These are phyloP conservation scores for Penicillium maclennaniae DNA, from an alignment of 495 filamentous ascomycete genomes.

Conservation along the genomic window DNA sequence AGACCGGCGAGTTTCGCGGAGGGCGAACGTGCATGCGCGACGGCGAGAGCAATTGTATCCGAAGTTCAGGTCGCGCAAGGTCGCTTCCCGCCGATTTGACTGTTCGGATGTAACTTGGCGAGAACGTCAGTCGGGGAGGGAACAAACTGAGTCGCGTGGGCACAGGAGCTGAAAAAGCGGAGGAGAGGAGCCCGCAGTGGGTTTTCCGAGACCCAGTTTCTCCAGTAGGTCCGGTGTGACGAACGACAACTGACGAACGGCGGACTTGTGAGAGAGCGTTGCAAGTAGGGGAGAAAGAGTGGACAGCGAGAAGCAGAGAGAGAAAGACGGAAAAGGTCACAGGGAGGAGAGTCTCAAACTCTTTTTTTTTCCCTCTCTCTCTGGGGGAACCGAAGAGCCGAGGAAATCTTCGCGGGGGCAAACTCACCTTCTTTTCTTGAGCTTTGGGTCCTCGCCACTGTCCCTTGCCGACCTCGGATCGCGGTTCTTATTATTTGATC, in stretches of 20 bases:
- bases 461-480: neutral
- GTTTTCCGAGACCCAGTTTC: conserved; percentile 3
- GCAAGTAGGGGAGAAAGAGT: too few species aligned
- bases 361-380: neutral
- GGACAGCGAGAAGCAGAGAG: too few species aligned
- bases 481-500: neutral
- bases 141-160: neutral
- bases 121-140: neutral
- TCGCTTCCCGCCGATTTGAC: conserved; percentile 4
- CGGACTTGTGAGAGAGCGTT: too few species aligned
- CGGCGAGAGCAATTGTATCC: neutral
- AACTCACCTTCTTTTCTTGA: neutral
- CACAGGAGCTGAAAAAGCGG: neutral
- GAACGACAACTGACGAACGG: too few species aligned
- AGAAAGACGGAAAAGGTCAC: too few species aligned
- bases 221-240: neutral
- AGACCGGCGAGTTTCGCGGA: neutral
- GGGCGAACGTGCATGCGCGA: neutral
- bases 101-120: conserved; percentile 10
- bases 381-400: neutral
- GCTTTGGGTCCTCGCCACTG: neutral
- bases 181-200: conserved; percentile 4
- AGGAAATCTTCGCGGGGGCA: neutral
- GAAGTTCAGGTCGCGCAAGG: conserved; percentile 4
- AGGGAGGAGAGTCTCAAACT: neutral